These are phyloP conservation scores for Aspergillus saccharolyticus DNA, from an alignment of 495 filamentous ascomycete genomes.

Conservation along the genomic window DNA sequence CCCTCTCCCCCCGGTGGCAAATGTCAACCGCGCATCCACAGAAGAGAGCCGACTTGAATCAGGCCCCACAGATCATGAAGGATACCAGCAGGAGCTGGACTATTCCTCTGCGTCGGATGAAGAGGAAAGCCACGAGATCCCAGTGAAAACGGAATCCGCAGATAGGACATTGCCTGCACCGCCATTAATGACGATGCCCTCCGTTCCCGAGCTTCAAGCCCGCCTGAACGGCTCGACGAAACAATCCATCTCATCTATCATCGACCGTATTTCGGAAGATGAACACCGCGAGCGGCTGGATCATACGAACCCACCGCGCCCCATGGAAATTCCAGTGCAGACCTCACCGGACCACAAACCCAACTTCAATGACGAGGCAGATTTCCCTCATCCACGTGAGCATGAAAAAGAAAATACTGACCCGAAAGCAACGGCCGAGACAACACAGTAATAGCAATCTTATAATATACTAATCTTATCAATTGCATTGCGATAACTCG, in stretches of 20 bases:
- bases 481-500: slow-evolving; percentile 3
- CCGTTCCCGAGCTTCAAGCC: slow-evolving; percentile 14
- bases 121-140: slow-evolving; percentile 23
- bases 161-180: slow-evolving; percentile 23
- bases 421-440: slow-evolving; percentile 21
- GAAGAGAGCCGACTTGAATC: slow-evolving; percentile 35
- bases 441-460: slow-evolving; percentile 13
- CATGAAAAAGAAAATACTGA: slow-evolving; percentile 29
- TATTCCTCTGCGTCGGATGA: slow-evolving; percentile 37
- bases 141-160: slow-evolving; percentile 29
- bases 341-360: slow-evolving; percentile 19
- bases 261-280: slow-evolving; percentile 36
- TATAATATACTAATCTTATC: slow-evolving; percentile 7
- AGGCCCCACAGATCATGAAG: slow-evolving; percentile 27
- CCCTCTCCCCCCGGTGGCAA: slow-evolving; percentile 36
- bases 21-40: slow-evolving; percentile 33
- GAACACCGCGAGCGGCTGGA: slow-evolving; percentile 24
- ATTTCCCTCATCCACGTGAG: slow-evolving; percentile 16
- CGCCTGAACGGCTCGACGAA: slow-evolving; percentile 33
- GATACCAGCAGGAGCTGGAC: slow-evolving; percentile 29
- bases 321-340: slow-evolving; percentile 17
- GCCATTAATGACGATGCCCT: slow-evolving; percentile 12
- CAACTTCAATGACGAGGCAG: slow-evolving; percentile 26
- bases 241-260: slow-evolving; percentile 44
- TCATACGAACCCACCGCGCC: slow-evolving; percentile 18